Evolutionary conservation across 164 flowering plant species (phyloP).

Genomic region (Vitis rotundifolia): DNA sequence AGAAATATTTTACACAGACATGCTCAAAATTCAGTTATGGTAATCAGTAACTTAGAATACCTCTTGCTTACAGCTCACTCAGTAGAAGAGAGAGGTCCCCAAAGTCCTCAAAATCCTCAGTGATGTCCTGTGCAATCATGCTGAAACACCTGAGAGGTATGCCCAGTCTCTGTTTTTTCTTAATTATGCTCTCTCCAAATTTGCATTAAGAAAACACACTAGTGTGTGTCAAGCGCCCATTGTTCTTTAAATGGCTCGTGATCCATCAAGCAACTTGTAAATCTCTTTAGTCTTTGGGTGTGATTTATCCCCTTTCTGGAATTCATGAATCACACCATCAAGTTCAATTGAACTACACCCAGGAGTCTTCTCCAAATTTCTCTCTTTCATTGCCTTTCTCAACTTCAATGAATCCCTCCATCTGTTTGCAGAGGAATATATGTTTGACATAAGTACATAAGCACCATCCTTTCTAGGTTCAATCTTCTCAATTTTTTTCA

Average conservation of each 20-base stretch:
- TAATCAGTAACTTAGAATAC: too few relatives aligned
- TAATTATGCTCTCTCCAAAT: too few relatives aligned
- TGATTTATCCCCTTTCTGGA: constrained; percentile 34
- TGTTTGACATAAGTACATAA: constrained; percentile 37
- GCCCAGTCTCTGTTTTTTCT: too few relatives aligned
- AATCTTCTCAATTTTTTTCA: constrained; percentile 15
- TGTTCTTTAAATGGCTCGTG: constrained; percentile 14
- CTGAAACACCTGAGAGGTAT: too few relatives aligned
- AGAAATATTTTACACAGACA: too few relatives aligned
- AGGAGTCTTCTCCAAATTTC: constrained; percentile 28
- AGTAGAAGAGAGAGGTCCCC: too few relatives aligned
- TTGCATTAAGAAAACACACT: too few relatives aligned
- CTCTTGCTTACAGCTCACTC: too few relatives aligned
- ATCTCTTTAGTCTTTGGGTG: constrained; percentile 25
- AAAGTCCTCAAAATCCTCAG: too few relatives aligned
- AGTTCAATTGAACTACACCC: constrained; percentile 41
- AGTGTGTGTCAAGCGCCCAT: not conserved
- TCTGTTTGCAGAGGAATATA: constrained; percentile 32
- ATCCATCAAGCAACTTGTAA: constrained; percentile 11
- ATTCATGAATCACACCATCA: constrained; percentile 34
- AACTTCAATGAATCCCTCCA: constrained; percentile 30
- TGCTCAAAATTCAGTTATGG: too few relatives aligned
- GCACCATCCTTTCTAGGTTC: constrained; percentile 39
- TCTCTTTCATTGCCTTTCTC: constrained; percentile 36
- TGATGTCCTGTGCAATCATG: too few relatives aligned